Evolutionary conservation across 192 early-diverging fungal genomes (phyloP).

Genomic region (Backusella morwellensis): DNA sequence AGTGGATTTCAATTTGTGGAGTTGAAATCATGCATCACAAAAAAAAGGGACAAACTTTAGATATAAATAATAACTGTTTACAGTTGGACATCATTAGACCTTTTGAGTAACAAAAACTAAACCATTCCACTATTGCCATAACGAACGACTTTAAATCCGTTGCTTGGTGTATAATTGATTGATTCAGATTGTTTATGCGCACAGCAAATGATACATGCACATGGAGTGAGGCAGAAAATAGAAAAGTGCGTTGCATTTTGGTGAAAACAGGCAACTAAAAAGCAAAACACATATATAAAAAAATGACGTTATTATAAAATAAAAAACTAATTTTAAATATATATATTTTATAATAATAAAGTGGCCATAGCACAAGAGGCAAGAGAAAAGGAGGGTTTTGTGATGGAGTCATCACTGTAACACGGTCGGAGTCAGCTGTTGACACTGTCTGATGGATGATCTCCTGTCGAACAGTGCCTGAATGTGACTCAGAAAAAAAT

Average conservation of each 20-base stretch:
- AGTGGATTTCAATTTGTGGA: neutral
- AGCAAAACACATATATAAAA: neutral
- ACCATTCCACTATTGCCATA: neutral
- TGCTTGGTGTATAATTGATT: neutral
- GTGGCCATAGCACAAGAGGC: neutral
- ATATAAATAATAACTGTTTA: neutral
- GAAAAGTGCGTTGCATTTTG: neutral
- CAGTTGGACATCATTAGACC: slow-evolving; percentile 1
- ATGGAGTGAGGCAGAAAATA: neutral
- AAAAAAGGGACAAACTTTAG: slow-evolving; percentile 6
- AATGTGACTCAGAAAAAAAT: slow-evolving; percentile 9
- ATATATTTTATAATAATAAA: neutral
- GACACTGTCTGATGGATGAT: neutral
- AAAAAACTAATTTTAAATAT: neutral
- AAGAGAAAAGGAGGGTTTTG: neutral
- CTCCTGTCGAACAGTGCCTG: slow-evolving; percentile 5
- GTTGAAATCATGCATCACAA: slow-evolving; percentile 6
- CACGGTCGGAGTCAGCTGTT: neutral
- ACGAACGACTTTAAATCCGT: neutral
- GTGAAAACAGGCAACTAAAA: neutral
- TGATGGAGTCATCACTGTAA: slow-evolving; percentile 1
- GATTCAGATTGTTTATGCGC: neutral
- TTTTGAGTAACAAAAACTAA: neutral
- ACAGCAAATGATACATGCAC: neutral
- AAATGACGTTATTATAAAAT: slow-evolving; percentile 4